These are phyloP conservation scores for Collybia sp. DNA, from an alignment of 768 basidiomycete genomes.

Conservation along the genomic window DNA sequence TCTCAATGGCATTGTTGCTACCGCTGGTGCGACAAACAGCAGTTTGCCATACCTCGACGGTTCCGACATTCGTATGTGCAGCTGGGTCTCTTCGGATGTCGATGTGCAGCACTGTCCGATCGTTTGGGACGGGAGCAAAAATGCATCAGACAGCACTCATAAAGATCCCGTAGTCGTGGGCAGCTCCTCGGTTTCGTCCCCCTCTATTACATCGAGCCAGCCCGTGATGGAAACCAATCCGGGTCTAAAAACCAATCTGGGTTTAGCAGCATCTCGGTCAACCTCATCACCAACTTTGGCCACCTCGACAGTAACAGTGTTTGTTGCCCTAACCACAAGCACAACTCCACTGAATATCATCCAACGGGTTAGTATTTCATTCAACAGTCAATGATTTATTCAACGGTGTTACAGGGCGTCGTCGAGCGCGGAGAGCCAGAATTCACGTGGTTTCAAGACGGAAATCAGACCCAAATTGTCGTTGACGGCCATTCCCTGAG, in stretches of 20 bases:
- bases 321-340: too few species aligned
- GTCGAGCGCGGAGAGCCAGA: constrained; percentile 9
- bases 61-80: constrained; percentile 53
- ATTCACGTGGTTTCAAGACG: constrained; percentile 11
- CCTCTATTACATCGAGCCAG: too few species aligned
- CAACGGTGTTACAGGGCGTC: not conserved
- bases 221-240: too few species aligned
- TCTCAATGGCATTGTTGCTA: constrained; percentile 42
- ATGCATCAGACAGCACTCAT: constrained; percentile 2
- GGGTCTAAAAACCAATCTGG: too few species aligned
- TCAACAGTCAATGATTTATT: too few species aligned
- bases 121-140: constrained; percentile 46
- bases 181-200: constrained; percentile 1
- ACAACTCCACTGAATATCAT: too few species aligned
- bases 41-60: constrained; percentile 49
- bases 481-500: constrained; percentile 22
- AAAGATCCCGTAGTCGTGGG: constrained; percentile 1
- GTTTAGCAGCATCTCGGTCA: too few species aligned
- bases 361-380: too few species aligned
- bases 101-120: constrained; percentile 39
- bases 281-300: too few species aligned
- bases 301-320: too few species aligned
- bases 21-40: constrained; percentile 41
- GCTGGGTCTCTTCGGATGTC: constrained; percentile 39
- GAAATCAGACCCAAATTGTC: constrained; percentile 12